A percentile compares a stretch with the other conserved stretches of the same genome.
Evolutionary conservation across 1,284 basidiomycete species (phyloP).

Genomic region (Ustilago sp.): DNA sequence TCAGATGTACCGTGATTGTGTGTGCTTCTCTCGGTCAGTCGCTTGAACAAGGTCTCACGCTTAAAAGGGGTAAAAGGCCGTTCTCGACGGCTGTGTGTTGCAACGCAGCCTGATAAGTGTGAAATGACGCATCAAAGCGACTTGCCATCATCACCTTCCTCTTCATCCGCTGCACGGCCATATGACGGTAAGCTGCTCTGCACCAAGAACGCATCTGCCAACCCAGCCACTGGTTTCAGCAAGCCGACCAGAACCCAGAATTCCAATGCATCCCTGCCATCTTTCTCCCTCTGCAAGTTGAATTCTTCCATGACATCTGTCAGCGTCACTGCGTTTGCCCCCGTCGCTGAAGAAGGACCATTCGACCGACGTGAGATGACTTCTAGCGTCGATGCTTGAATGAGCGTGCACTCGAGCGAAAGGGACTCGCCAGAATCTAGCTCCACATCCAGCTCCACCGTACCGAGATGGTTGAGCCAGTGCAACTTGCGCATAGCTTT

Average conservation of each 20-base stretch:
- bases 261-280: conserved; percentile 40
- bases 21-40: conserved; percentile 3
- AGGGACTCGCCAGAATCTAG: conserved; percentile 48
- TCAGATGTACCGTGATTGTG: background rate
- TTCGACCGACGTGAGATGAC: conserved; percentile 25
- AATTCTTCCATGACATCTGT: conserved; percentile 47
- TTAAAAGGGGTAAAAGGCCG: background rate
- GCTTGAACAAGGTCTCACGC: background rate
- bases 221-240: conserved; percentile 17
- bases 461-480: conserved; percentile 60
- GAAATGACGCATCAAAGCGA: conserved; percentile 3
- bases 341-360: background rate
- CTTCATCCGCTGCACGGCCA: background rate
- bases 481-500: conserved; percentile 54
- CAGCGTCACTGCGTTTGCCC: conserved; percentile 30
- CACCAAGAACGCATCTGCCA: conserved; percentile 42
- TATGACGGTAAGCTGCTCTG: conserved; percentile 19
- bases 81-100: background rate
- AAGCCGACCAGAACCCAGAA: conserved; percentile 33
- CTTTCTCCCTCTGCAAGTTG: conserved; percentile 44
- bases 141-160: conserved; percentile 12
- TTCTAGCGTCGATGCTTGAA: conserved; percentile 44
- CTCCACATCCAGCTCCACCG: conserved; percentile 57
- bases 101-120: background rate
- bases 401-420: conserved; percentile 35